Base-by-base conservation (phyloP, 1,139 yeast species). In the Chernovozyma aurita region DNA sequence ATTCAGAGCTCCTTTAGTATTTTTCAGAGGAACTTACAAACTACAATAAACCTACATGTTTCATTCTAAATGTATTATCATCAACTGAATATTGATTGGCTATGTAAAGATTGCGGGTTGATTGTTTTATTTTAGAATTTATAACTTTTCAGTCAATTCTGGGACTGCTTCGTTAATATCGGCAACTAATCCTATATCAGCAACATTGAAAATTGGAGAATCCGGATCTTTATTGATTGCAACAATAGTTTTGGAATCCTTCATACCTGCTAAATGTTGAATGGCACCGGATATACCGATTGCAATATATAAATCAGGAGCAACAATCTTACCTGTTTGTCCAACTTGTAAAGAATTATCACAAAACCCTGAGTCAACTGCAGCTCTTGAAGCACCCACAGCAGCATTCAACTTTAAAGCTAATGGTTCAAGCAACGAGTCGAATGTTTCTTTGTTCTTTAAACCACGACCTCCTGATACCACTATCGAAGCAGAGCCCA, bases 311-410 rank as follows among this genome's bases (percentile, higher is more conserved):
- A 90, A 74, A 30, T 90, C 96, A 14, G 98, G 98, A 3, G 98
- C 97, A 34, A 92, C 95, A 38, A 90, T 90, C 59, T 92, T 92
- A 53, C 98, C 98, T 11, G 98, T 92, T 66, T 92, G 98, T 37
- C 98, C 98, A 42, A 92, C 92, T 65, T 92, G 98, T 48, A 92
- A 74, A n/a, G 97, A 88, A 64, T 92, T 92, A 57, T 92, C 97
- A 54, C 95, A 90, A 59, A 78, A 88, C 0, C 97, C 97, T 32
- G 95, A 76, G 60, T 92, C 98, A 21, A 92, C 98, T 15, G 97
- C 97, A 14, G 97, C 98, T 61, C 98, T 81, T 6, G 96, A 87
- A 9, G 98, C 98, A 53, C 98, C 98, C 34, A 92, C 85, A 35
- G 95, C 97, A 2, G 97, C 98, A 40, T 80, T 78, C 42, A 92